Base-by-base conservation (phyloP, 495 filamentous ascomycete genomes). In the Penicillium cinerascens region DNA sequence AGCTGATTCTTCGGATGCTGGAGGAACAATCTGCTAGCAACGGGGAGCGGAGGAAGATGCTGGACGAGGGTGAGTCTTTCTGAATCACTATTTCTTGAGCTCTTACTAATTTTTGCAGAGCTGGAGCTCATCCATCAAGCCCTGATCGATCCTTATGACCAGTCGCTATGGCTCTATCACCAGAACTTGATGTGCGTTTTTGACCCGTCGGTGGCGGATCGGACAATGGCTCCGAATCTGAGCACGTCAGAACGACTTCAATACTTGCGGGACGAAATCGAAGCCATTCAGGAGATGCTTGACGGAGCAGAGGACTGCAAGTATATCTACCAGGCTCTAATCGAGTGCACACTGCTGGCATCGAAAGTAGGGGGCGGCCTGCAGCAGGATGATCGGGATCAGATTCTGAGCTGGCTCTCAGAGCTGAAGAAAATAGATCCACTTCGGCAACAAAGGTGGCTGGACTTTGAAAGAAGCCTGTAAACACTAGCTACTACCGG, bases 81-180 rank as follows among this genome's bases (percentile, higher is more conserved):
- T 20, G n/a, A 10, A 20, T 10, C 6, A 6, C 3, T 5, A 39
- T 17, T 10, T 18, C 7, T 3, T 18, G 37, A 20, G 16, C 8
- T 2, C 6, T 7, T 39, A 17, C 16, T 39, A 17, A 39, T 10
- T 11, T 17, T 18, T 1, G 37, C 44, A 85, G 88, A 98, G 67
- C 74, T 97, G 50, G 72, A 73, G 37, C 73, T 90, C 21, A 85
- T 96, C 27, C 81, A 86, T 48, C 77, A 83, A 44, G 91, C 87
- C 0, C 79, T 97, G 38, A 91, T 90, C 15, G 92, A 95, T 57
- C 88, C 91, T 6, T 87, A 91, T 52, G 91, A 96, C 64, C 92
- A 96, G 59, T 92, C 89, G 9, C 72, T 96, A 13, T 99, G 95
- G 95, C 96, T 91, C 67, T 99, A 97, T 66, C 89, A 97, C 61